phyloP scores from a whole-genome alignment of 2,329 filamentous ascomycete genomes.

The Penicillium rolfsii region DNA sequence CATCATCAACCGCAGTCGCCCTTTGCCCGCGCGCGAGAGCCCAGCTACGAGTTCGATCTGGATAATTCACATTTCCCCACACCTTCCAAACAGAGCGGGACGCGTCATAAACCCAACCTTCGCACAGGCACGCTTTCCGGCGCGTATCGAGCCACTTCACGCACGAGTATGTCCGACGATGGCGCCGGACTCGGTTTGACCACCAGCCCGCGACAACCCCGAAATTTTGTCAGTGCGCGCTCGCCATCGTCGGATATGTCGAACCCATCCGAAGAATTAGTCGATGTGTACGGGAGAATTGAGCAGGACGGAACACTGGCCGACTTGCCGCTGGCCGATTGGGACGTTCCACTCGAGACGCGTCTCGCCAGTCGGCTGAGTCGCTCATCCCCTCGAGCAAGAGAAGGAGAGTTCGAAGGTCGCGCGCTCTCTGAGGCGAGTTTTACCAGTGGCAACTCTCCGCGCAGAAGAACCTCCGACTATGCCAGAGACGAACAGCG shows the following conservation, averaged over 20 bases:
- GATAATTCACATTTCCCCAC: conserved; percentile 35
- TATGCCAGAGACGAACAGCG: conserved; percentile 45
- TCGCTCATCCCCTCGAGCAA: conserved; percentile 28
- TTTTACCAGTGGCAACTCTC: conserved; percentile 40
- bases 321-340: conserved; percentile 39
- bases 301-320: conserved; percentile 43
- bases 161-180: conserved; percentile 33
- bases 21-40: conserved; percentile 36
- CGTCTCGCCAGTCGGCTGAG: conserved; percentile 16
- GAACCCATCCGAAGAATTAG: conserved; percentile 45
- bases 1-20: conserved; percentile 38
- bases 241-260: conserved; percentile 41
- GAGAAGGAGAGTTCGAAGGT: conserved; percentile 22
- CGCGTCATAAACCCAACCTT: conserved; percentile 38
- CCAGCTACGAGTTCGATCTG: conserved; percentile 33
- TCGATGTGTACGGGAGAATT: conserved; percentile 46
- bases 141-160: conserved; percentile 44
- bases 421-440: conserved; percentile 36
- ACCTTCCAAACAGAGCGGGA: conserved; percentile 34
- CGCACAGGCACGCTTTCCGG: conserved; percentile 45
- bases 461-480: conserved; percentile 40
- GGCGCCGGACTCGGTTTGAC: conserved; percentile 23
- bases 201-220: conserved; percentile 38
- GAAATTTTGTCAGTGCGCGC: conserved; percentile 27
- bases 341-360: conserved; percentile 19